Evolutionary conservation across 2,329 filamentous ascomycete genomes (phyloP).

Genomic region (Clonostachys chloroleuca): DNA sequence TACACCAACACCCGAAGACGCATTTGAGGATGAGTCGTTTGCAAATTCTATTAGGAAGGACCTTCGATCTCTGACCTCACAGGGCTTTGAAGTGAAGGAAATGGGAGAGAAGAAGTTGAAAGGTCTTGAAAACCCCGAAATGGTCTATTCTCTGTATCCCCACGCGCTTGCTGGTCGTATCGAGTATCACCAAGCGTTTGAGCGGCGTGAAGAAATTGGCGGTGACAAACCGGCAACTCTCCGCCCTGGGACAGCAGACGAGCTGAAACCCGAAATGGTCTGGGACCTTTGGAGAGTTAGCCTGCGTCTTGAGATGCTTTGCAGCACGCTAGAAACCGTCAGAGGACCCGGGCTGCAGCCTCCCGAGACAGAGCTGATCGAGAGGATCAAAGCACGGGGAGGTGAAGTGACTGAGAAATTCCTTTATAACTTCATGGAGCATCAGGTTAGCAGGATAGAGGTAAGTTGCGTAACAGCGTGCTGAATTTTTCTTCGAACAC

Average conservation of each 20-base stretch:
- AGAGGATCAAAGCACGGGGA: conserved; percentile 60
- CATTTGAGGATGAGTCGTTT: conserved; percentile 68
- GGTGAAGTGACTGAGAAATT: conserved; percentile 88
- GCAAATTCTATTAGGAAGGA: conserved; percentile 81
- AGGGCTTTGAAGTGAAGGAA: conserved; percentile 96
- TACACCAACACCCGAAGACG: conserved; percentile 57
- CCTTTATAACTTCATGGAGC: conserved; percentile 84
- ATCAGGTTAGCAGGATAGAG: conserved; percentile 94
- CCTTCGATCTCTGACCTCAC: conserved; percentile 77
- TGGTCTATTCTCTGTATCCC: conserved; percentile 92
- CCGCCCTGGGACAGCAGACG: conserved; percentile 58
- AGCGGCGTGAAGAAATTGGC: conserved; percentile 31
- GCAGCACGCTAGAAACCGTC: conserved; percentile 76
- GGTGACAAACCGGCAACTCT: conserved; percentile 57
- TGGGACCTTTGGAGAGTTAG: conserved; percentile 90
- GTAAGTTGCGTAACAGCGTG: conserved; percentile 43
- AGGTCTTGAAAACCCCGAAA: conserved; percentile 94
- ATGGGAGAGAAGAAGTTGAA: conserved; percentile 94
- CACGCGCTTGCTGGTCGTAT: conserved; percentile 81
- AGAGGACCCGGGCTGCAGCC: conserved; percentile 61
- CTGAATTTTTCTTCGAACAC: not conserved
- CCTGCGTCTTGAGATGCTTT: conserved; percentile 87
- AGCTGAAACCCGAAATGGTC: conserved; percentile 76
- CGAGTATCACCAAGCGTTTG: conserved; percentile 56
- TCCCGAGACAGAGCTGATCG: conserved; percentile 79